Evolutionary conservation across 768 basidiomycete species (phyloP).

Genomic region (Sutorius australiensis): DNA sequence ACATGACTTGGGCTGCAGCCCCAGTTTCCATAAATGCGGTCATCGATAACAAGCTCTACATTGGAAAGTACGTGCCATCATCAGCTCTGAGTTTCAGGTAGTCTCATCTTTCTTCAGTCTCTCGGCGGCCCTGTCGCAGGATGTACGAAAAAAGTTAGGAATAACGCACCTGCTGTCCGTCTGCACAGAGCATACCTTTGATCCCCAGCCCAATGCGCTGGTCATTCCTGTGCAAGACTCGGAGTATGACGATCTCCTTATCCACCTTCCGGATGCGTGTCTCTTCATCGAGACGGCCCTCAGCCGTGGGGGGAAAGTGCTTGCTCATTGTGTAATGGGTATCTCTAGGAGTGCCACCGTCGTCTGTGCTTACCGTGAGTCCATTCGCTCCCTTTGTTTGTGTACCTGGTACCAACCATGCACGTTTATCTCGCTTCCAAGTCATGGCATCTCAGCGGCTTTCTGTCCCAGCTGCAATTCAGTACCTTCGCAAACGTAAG

Average conservation of each 20-base stretch:
- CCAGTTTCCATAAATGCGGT: conserved; percentile 28
- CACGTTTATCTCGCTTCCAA: conserved; percentile 17
- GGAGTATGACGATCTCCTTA: conserved; percentile 55
- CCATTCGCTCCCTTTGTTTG: not conserved
- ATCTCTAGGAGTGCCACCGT: conserved; percentile 65
- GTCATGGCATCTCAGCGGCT: conserved; percentile 50
- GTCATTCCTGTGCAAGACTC: conserved; percentile 40
- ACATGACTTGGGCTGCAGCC: conserved; percentile 28
- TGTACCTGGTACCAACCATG: not conserved
- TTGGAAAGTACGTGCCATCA: conserved; percentile 34
- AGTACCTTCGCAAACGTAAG: conserved; percentile 49
- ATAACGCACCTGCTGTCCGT: conserved; percentile 57
- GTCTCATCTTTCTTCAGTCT: conserved; percentile 21
- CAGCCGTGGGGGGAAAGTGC: conserved; percentile 47
- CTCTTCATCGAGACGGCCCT: conserved; percentile 61
- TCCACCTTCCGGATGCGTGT: conserved; percentile 58
- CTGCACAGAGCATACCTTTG: conserved; percentile 50
- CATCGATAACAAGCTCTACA: conserved; percentile 31
- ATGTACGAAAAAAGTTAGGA: conserved; percentile 31
- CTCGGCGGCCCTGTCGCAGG: conserved; percentile 32
- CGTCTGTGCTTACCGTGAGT: conserved; percentile 53
- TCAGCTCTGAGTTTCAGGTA: not conserved
- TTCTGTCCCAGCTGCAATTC: conserved; percentile 42
- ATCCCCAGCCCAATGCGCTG: conserved; percentile 35
- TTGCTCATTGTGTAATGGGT: conserved; percentile 75